phyloP scores from a whole-genome alignment of 371 early-diverging fungal species.

The Cokeromyces recurvatus region DNA sequence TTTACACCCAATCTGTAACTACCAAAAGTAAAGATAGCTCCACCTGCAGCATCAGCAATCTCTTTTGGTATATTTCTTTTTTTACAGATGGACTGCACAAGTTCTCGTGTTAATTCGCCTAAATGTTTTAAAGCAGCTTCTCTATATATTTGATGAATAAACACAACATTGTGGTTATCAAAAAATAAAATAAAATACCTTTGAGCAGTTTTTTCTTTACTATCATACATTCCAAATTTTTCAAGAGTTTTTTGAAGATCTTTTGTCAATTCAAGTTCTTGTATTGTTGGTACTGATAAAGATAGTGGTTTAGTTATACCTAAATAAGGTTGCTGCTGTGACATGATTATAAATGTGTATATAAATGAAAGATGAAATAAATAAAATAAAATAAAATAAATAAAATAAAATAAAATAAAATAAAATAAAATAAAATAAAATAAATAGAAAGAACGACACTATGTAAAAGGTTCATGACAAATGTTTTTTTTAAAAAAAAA shows the following conservation, averaged over 20 bases:
- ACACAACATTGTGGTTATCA: neutral
- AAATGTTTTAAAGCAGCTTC: conserved; percentile 29
- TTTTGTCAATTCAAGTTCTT: conserved; percentile 25
- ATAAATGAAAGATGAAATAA: too few species aligned
- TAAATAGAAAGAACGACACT: too few species aligned
- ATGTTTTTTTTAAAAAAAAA: too few species aligned
- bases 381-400: too few species aligned
- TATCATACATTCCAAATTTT: conserved; percentile 13
- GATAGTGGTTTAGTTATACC: conserved; percentile 18
- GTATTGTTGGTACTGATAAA: conserved; percentile 15
- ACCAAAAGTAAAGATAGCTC: conserved; percentile 90
- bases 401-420: too few species aligned
- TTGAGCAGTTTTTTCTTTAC: neutral
- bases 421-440: too few species aligned
- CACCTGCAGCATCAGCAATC: conserved; percentile 40
- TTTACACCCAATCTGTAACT: conserved; percentile 93
- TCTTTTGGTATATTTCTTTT: conserved; percentile 7
- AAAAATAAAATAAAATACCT: too few species aligned
- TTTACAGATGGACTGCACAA: conserved; percentile 43
- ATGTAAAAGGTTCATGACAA: too few species aligned
- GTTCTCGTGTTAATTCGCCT: conserved; percentile 58
- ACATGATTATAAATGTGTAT: too few species aligned
- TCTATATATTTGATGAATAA: neutral
- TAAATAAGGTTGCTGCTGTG: conserved; percentile 1
- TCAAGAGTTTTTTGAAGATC: conserved; percentile 7